Base-by-base conservation (phyloP, 345 rosid species). In the Physaria fendleri region DNA sequence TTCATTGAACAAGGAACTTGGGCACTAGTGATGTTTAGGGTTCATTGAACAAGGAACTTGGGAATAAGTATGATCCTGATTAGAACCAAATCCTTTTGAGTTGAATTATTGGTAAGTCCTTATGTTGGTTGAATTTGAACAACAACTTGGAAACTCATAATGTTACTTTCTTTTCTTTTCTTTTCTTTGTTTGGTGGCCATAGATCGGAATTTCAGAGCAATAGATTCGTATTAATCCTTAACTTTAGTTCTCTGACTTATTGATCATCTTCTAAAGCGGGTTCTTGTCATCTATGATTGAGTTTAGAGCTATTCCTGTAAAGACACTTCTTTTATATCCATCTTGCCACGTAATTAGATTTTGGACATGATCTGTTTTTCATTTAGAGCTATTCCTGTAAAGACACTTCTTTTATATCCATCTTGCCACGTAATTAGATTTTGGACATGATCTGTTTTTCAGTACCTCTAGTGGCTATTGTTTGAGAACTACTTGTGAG, bases 31-130 rank as follows among this genome's bases (percentile, higher is more conserved):
- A 21, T 23, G 45, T 16, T 4, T 3, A 22, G 7, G 30, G 53
- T 67, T 57, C 46, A 43, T 43, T 51, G 72, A 42, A 68, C 59
- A 8, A 15, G 38, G 33, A 29, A 25, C 49, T 49, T 41, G 2
- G 27, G 43, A 44, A 43, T 65, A 1, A 8, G 24, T 13, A 40
- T 51, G 42, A 27, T 28, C 41, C 20, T 66, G 34, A 25, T 34
- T 20, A 35, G 71, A 57, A 66, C 51, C 71, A 39, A 59, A 40
- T 66, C 49, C 71, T 65, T 16, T 39, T 40, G 47, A 48, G 34
- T 66, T 66, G 71, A 66, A 39, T 12, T 66, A 1, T 66, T 22
- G 23, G 30, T 66, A 28, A 47, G 28, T 57, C 22, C 11, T 49
- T 20, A 8, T 15, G 29, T 58, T 43, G 48, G 51, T 48, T 57